Percentiles rank a stretch among this genome's conserved stretches.
These are phyloP conservation scores for Schizopora paradoxa DNA, from an alignment of 1,284 basidiomycete genomes.

Conservation along the genomic window DNA sequence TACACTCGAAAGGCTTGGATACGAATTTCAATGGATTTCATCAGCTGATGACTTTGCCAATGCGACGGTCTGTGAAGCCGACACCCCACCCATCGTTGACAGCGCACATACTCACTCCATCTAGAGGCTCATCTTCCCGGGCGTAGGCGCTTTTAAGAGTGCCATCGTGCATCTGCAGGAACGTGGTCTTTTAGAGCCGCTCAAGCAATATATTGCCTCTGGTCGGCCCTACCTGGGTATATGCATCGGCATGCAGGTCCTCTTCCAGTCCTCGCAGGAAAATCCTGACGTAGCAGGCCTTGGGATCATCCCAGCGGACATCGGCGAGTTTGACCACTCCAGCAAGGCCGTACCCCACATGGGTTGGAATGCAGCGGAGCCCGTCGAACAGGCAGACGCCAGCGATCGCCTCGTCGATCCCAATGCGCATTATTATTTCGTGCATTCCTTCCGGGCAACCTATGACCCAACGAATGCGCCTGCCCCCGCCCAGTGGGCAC, in stretches of 20 bases:
- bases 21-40: constrained; percentile 89
- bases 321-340: constrained; percentile 59
- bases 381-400: constrained; percentile 41
- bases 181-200: constrained; percentile 76
- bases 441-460: constrained; percentile 89
- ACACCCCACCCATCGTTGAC: constrained; percentile 14
- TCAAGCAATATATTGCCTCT: constrained; percentile 80
- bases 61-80: constrained; percentile 70
- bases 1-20: constrained; percentile 83
- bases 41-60: constrained; percentile 80
- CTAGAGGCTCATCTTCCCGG: constrained; percentile 94
- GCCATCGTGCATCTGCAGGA: constrained; percentile 76
- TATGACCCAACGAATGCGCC: constrained; percentile 55
- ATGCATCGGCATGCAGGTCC: constrained; percentile 96
- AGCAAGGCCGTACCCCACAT: constrained; percentile 96
- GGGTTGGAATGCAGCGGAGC: constrained; percentile 86
- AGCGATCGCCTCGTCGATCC: constrained; percentile 40
- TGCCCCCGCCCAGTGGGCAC: constrained; percentile 66
- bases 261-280: constrained; percentile 85
- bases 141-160: constrained; percentile 92
- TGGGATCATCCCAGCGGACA: constrained; percentile 66
- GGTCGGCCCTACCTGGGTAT: constrained; percentile 97
- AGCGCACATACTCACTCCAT: constrained; percentile 20
- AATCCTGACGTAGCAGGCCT: constrained; percentile 55
- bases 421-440: constrained; percentile 85